Percentiles rank a stretch among this genome's conserved stretches.
Conservation (phyloP, 345 rosid species). For the Melaleuca quinquenervia region DNA sequence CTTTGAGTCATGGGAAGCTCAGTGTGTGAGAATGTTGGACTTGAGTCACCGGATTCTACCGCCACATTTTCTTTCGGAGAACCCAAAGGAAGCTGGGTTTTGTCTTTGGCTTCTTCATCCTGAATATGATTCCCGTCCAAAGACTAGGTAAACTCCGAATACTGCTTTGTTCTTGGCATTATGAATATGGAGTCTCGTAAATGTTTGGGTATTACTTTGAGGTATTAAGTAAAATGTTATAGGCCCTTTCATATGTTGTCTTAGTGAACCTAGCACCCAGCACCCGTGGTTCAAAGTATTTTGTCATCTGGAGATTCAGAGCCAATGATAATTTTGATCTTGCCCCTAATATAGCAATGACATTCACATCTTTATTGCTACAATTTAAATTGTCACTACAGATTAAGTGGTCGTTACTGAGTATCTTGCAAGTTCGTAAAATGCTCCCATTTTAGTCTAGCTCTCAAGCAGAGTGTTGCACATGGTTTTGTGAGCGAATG, state of each 20-base stretch:
- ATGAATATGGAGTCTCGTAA: background rate
- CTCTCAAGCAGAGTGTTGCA: background rate
- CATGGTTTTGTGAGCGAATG: background rate
- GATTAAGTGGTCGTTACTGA: background rate
- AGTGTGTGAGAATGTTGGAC: slow-evolving; percentile 39
- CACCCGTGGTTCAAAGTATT: background rate
- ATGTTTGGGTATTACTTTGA: background rate
- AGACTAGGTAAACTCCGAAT: slow-evolving; percentile 39
- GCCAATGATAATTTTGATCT: background rate
- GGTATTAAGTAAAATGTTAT: background rate
- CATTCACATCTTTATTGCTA: background rate
- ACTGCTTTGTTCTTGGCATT: background rate
- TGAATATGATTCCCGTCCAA: slow-evolving; percentile 57
- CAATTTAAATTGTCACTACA: background rate
- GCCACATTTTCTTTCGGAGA: slow-evolving; percentile 48
- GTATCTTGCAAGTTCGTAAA: background rate
- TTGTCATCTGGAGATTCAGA: background rate
- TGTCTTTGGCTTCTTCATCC: slow-evolving; percentile 90
- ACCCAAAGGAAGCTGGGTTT: slow-evolving; percentile 61
- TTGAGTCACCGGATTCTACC: slow-evolving; percentile 58
- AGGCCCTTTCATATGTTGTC: background rate
- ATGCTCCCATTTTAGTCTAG: background rate
- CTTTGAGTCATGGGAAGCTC: slow-evolving; percentile 41
- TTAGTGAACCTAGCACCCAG: background rate
- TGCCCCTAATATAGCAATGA: background rate